These are phyloP conservation scores for Anthracocystis setariae DNA, from an alignment of 1,284 basidiomycete species.

Conservation along the genomic window DNA sequence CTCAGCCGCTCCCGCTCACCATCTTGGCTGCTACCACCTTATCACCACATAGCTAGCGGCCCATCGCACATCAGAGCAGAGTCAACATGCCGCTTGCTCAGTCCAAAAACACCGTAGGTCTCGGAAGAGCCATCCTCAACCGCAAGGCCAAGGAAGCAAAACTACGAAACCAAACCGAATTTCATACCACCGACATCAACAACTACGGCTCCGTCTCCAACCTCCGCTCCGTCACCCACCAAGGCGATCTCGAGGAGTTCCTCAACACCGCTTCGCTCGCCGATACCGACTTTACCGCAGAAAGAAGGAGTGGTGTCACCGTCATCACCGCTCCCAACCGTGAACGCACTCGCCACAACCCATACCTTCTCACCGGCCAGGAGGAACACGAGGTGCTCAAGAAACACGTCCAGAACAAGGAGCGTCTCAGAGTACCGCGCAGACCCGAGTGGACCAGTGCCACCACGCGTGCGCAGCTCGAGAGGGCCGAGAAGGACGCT, in stretches of 20 bases:
- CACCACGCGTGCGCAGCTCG: conserved; percentile 64
- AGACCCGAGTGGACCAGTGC: conserved; percentile 61
- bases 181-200: conserved; percentile 70
- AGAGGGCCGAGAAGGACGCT: conserved; percentile 62
- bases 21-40: too few relatives aligned
- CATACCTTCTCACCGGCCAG: conserved; percentile 83
- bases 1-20: too few relatives aligned
- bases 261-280: conserved; percentile 93
- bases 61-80: background rate
- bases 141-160: conserved; percentile 61
- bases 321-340: conserved; percentile 77
- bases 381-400: conserved; percentile 77
- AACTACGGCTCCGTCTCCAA: conserved; percentile 66
- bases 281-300: conserved; percentile 95
- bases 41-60: conserved; percentile 9
- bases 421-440: conserved; percentile 62
- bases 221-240: conserved; percentile 92
- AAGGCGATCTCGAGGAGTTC: conserved; percentile 95
- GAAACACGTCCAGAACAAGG: conserved; percentile 61
- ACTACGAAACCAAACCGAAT: conserved; percentile 52
- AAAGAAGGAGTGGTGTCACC: conserved; percentile 81
- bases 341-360: conserved; percentile 73
- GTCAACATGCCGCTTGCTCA: conserved; percentile 57
- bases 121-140: conserved; percentile 65
- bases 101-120: conserved; percentile 65